A percentile compares a stretch with the other conserved stretches of the same genome.
Evolutionary conservation across 768 basidiomycete genomes (phyloP).

Genomic region (Phlegmacium glaucopus): DNA sequence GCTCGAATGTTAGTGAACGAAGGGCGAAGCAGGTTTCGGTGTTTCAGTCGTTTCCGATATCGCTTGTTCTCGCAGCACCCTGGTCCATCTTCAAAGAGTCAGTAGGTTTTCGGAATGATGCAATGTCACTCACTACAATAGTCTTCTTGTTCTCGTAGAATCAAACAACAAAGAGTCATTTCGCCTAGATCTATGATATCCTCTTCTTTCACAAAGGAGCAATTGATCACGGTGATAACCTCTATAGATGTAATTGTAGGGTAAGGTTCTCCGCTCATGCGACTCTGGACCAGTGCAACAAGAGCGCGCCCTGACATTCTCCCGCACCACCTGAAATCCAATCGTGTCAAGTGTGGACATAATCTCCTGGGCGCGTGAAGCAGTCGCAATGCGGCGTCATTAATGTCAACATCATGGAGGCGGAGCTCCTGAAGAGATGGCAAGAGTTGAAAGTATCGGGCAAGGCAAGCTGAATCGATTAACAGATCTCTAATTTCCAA

Average conservation of each 20-base stretch:
- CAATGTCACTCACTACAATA: conserved; percentile 49
- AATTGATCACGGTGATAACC: conserved; percentile 52
- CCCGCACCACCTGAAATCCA: conserved; percentile 62
- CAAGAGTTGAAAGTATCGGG: conserved; percentile 22
- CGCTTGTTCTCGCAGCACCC: conserved; percentile 55
- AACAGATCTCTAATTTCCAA: conserved; percentile 51
- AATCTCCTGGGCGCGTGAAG: conserved; percentile 36
- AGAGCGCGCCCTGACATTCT: conserved; percentile 49
- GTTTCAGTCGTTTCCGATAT: conserved; percentile 49
- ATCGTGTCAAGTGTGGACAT: conserved; percentile 43
- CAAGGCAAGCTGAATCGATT: conserved; percentile 37
- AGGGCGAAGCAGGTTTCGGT: conserved; percentile 20
- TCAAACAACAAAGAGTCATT: conserved; percentile 44
- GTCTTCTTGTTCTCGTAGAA: conserved; percentile 38
- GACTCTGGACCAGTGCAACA: conserved; percentile 44
- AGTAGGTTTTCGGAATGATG: conserved; percentile 3
- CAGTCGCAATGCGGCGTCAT: conserved; percentile 38
- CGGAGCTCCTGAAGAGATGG: conserved; percentile 43
- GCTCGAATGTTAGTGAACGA: conserved; percentile 1
- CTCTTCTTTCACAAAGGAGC: conserved; percentile 50
- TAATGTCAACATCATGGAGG: conserved; percentile 57
- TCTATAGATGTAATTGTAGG: conserved; percentile 28
- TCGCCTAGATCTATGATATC: conserved; percentile 50
- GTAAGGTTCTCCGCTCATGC: conserved; percentile 22
- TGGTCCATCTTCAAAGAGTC: conserved; percentile 29